phyloP scores from a whole-genome alignment of 2,329 filamentous ascomycete genomes.

The Talaromyces sp. region DNA sequence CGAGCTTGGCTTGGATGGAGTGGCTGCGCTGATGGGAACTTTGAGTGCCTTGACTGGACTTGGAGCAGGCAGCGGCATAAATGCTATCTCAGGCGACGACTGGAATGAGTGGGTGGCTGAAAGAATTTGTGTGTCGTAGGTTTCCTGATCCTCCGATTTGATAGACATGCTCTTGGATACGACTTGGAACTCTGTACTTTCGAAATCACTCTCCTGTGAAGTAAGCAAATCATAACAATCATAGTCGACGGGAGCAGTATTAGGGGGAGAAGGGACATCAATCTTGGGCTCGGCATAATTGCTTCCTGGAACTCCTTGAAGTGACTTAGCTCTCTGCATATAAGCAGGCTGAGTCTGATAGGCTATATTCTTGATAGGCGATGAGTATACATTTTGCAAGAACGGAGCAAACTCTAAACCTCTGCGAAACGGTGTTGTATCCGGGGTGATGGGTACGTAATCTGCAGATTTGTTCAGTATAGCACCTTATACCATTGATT shows the following conservation, averaged over 20 bases:
- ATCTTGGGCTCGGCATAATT: constrained; percentile 38
- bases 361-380: constrained; percentile 38
- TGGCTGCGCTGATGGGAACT: constrained; percentile 30
- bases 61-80: constrained; percentile 34
- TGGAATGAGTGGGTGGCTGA: constrained; percentile 51
- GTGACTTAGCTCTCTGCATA: constrained; percentile 47
- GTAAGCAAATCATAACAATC: constrained; percentile 51
- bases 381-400: constrained; percentile 38
- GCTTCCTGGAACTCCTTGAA: constrained; percentile 44
- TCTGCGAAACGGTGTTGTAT: constrained; percentile 56
- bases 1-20: constrained; percentile 25
- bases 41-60: constrained; percentile 28
- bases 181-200: constrained; percentile 26
- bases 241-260: constrained; percentile 48
- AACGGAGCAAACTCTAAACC: constrained; percentile 38
- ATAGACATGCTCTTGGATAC: constrained; percentile 41
- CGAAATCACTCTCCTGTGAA: constrained; percentile 45
- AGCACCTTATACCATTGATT: background rate
- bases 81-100: constrained; percentile 53
- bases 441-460: constrained; percentile 66
- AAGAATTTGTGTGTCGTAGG: constrained; percentile 25
- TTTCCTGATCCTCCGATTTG: constrained; percentile 17
- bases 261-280: constrained; percentile 56
- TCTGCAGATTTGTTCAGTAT: constrained; percentile 36
- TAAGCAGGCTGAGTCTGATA: constrained; percentile 34